Conservation (phyloP, 2,329 filamentous ascomycete genomes). For the Fusarium brevicatenulatum region DNA sequence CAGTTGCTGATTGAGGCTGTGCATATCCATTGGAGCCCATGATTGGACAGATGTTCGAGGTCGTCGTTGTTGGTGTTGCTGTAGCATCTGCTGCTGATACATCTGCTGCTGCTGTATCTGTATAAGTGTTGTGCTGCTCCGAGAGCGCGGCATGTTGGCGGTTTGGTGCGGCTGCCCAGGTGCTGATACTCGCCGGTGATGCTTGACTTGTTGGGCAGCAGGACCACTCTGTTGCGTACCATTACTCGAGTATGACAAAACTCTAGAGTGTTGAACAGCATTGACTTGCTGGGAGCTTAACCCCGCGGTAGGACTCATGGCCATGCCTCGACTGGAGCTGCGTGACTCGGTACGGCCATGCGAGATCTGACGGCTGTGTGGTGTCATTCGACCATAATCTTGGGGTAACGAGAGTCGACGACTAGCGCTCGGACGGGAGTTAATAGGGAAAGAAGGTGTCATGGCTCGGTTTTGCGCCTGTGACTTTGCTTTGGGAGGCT, state of each 20-base stretch:
- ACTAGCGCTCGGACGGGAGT: constrained; percentile 2
- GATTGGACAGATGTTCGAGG: constrained; percentile 27
- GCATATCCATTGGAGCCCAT: constrained; percentile 31
- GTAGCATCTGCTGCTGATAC: constrained; percentile 23
- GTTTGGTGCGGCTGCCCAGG: constrained; percentile 23
- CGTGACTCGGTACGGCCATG: constrained; percentile 24
- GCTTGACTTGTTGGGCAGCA: constrained; percentile 16
- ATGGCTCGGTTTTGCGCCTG: constrained; percentile 20
- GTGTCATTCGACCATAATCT: constrained; percentile 30
- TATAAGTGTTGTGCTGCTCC: constrained; percentile 21
- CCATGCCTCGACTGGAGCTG: constrained; percentile 19
- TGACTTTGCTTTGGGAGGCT: constrained; percentile 29
- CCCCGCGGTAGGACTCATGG: not conserved
- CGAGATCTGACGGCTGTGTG: constrained; percentile 25
- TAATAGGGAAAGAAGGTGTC: constrained; percentile 27
- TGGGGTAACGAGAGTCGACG: constrained; percentile 35
- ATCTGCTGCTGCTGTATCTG: constrained; percentile 29
- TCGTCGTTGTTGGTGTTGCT: constrained; percentile 19
- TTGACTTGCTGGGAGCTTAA: constrained; percentile 18
- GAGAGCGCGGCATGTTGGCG: constrained; percentile 19
- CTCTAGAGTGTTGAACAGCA: constrained; percentile 16
- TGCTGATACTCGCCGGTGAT: constrained; percentile 34
- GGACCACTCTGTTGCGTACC: constrained; percentile 17
- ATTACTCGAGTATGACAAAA: constrained; percentile 34
- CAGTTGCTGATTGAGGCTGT: constrained; percentile 33